Conservation (phyloP, 2,329 filamentous ascomycete genomes). For the Paecilomyces variotii region DNA sequence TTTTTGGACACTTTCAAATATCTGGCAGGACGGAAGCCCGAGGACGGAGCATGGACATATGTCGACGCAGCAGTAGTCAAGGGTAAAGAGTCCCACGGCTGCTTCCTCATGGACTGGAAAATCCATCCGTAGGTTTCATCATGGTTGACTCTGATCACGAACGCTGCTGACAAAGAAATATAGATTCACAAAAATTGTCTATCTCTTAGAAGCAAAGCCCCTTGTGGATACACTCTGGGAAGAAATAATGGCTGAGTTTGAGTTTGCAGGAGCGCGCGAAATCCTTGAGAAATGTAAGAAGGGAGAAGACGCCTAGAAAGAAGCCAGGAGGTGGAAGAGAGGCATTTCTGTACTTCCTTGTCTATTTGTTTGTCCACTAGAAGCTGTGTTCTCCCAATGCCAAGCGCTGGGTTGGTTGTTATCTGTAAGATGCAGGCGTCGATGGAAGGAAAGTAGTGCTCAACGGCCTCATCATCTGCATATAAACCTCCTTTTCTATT, state of each 20-base stretch:
- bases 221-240: slow-evolving; percentile 32
- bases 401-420: no score
- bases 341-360: no score
- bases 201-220: slow-evolving; percentile 26
- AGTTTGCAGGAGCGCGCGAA: slow-evolving; percentile 11
- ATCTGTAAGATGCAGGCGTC: no score
- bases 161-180: background rate
- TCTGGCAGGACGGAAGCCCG: background rate
- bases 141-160: slow-evolving; percentile 1
- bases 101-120: slow-evolving; percentile 43
- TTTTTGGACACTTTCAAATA: background rate
- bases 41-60: slow-evolving; percentile 40
- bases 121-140: slow-evolving; percentile 18
- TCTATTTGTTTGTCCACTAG: no score
- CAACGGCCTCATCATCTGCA: no score
- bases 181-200: slow-evolving; percentile 10
- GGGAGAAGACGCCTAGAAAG: no score
- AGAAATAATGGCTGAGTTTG: slow-evolving; percentile 14
- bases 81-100: slow-evolving; percentile 45
- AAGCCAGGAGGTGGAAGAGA: no score
- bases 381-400: no score
- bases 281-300: slow-evolving; percentile 2
- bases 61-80: slow-evolving; percentile 40
- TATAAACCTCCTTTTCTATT: no score
- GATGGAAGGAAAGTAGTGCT: no score